Evolutionary conservation across 2,329 filamentous ascomycete species (phyloP), one percentile per base, ranked within the genome.

Genomic region (Passalora sequoiae): DNA sequence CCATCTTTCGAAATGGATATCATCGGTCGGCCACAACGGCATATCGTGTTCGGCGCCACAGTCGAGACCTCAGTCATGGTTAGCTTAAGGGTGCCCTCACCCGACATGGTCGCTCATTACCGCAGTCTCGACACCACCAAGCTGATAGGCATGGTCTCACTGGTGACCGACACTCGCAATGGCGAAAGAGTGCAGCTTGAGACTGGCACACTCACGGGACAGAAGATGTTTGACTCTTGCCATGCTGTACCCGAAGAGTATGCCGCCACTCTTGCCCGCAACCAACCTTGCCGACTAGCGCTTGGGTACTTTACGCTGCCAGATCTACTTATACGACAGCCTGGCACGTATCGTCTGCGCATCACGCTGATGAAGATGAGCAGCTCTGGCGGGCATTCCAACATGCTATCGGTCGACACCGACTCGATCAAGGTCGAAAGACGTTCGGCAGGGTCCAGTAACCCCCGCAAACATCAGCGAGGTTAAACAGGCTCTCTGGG

Each of bases 301-400:
- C 38, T 62, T 15, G 60, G 60, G 21, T 63, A 61, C 47, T 57
- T 60, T 41, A 55, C 58, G 8, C 62, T 63, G 31, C 57, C 60
- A 2, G 43, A 47, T 21, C 47, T 63, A 33, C 44, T 62, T 15
- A 60, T 63, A 21, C 54, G 60, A 10, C 60, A 61, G 40, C 47
- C 57, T 12, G 60, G 60, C 7, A 49, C 50, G 3, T 63, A 59
- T 30, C 55, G 60, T 2, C 44, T 63, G 13, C 53, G 60, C 4
- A 54, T 53, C 6, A 58, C 57, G 0, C 48, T 63, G 16, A 54
- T 62, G 43, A 56, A 60, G 44, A 61, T 60, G 53, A 49, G 52
- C 30, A 35, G 39, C 10, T 42, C 49, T 3, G 52, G 48, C 4
- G 38, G 50, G 9, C 52, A 53, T 10, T 46, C 54, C 3, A 58